A percentile compares a stretch with the other conserved stretches of the same genome.
Conservation (phyloP, 2,329 filamentous ascomycete genomes). For the Zymoseptoria tritici region DNA sequence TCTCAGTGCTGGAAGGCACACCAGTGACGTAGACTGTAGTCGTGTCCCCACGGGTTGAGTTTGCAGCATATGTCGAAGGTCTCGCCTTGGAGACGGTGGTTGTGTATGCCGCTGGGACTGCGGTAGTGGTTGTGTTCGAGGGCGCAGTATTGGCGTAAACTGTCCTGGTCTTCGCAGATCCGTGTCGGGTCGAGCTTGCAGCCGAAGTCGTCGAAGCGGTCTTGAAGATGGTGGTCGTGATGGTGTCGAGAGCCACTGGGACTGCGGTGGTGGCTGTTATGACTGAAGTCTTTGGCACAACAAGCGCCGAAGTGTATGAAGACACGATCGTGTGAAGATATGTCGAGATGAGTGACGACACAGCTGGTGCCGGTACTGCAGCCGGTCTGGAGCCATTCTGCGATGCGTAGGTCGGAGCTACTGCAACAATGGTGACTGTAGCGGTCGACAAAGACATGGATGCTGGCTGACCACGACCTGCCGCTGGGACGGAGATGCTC, state of each 20-base stretch:
- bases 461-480: not conserved
- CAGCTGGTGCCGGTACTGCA: not conserved
- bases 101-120: not conserved
- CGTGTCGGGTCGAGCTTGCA: not conserved
- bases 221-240: not conserved
- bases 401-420: not conserved
- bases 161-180: not conserved
- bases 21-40: conserved; percentile 1
- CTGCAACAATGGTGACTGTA: not conserved
- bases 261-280: not conserved
- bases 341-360: not conserved
- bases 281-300: not conserved
- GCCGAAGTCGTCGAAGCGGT: not conserved
- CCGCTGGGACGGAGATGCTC: not conserved
- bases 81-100: not conserved
- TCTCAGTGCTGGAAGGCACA: not conserved
- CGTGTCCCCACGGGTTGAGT: not conserved
- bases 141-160: not conserved
- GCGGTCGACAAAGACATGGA: not conserved
- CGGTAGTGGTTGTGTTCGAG: not conserved
- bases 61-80: not conserved
- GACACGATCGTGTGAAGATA: not conserved
- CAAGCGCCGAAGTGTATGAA: not conserved
- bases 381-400: not conserved
- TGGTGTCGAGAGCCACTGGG: not conserved